Evolutionary conservation across 495 filamentous ascomycete genomes (phyloP).

Genomic region (Penicillium psychrofluorescens): DNA sequence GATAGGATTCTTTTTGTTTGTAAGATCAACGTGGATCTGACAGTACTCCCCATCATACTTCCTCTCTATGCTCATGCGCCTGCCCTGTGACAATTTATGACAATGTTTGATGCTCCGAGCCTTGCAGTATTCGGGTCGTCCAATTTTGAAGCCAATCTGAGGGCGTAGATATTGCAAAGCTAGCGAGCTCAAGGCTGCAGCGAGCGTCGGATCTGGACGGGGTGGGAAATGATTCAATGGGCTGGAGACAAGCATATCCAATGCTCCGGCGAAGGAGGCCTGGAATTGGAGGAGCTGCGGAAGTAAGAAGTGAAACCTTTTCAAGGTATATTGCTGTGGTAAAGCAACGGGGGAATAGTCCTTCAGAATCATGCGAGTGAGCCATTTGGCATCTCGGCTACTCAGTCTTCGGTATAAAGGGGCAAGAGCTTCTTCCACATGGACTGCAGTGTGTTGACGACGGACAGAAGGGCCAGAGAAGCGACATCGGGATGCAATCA

Average conservation of each 20-base stretch:
- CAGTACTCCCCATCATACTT: slow-evolving; percentile 90
- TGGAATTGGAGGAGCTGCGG: slow-evolving; percentile 61
- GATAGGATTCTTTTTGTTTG: slow-evolving; percentile 46
- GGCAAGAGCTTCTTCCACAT: slow-evolving; percentile 42
- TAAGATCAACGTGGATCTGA: slow-evolving; percentile 74
- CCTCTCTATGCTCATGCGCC: slow-evolving; percentile 63
- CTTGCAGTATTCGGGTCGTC: slow-evolving; percentile 64
- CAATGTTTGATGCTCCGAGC: slow-evolving; percentile 73
- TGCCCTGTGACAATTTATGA: slow-evolving; percentile 48
- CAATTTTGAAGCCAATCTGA: slow-evolving; percentile 63
- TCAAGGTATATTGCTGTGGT: slow-evolving; percentile 36
- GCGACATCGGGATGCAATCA: slow-evolving; percentile 56
- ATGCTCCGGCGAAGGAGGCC: slow-evolving; percentile 47
- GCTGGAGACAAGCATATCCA: slow-evolving; percentile 37
- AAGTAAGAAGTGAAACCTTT: slow-evolving; percentile 48
- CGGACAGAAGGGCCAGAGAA: slow-evolving; percentile 64
- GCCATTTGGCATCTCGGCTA: slow-evolving; percentile 78
- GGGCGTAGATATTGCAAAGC: slow-evolving; percentile 52
- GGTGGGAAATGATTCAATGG: slow-evolving; percentile 33
- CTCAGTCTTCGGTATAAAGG: slow-evolving; percentile 53
- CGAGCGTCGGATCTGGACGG: slow-evolving; percentile 27
- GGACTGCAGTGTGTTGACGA: slow-evolving; percentile 30
- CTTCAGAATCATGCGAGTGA: slow-evolving; percentile 77
- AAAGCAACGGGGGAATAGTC: slow-evolving; percentile 57
- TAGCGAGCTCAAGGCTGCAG: slow-evolving; percentile 21